Base-by-base conservation (phyloP, 352 stramenopile genomes). In the Pseudoperonospora humuli region DNA sequence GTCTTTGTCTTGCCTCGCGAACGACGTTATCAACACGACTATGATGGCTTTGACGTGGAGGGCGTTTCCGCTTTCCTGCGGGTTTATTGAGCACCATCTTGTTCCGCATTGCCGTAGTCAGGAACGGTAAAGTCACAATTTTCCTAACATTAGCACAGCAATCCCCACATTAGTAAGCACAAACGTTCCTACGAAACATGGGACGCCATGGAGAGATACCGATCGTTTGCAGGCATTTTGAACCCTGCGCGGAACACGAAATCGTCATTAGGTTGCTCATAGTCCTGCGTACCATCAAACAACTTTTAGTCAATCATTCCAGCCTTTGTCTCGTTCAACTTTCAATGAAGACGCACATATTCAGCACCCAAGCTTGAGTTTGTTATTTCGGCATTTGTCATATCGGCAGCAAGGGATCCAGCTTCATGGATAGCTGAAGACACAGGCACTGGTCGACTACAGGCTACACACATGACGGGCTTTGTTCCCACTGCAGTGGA, bases 171-270 rank as follows among this genome's bases (percentile, higher is more conserved):
- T 39, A 23, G 29, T 58, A 49, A 44, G n/a, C 18, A 54, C 50
- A 34, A 45, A 44, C 27, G 11, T 15, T 29, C 17, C 33, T 6
- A 39, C 24, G 28, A 7, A 13, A 36, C 21, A 28, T n/a, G 25
- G 11, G 21, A 32, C 24, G n/a, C n/a, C 45, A 10, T 29, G 33
- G 4, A 28, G 15, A 38, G 40, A 36, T 59, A 87, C 79, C 70
- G 64, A 40, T 92, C 77, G 43, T 71, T 79, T 4, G 73, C 75
- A 23, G 80, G 77, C 77, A 90, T 92, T 44, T 81, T 78, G 47
- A 90, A 92, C n/a, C 77, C 77, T 14, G 68, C 77, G 77, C 77
- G 77, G 52, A 70, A 92, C 2, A 90, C 80, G 50, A 72, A 89
- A 11, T 88, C 80, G n/a, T 86, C 70, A 32, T 86, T 76, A 1